Evolutionary conservation across 495 filamentous ascomycete genomes (phyloP), one percentile per base, ranked within the genome.

Genomic region (Neurospora sp.): DNA sequence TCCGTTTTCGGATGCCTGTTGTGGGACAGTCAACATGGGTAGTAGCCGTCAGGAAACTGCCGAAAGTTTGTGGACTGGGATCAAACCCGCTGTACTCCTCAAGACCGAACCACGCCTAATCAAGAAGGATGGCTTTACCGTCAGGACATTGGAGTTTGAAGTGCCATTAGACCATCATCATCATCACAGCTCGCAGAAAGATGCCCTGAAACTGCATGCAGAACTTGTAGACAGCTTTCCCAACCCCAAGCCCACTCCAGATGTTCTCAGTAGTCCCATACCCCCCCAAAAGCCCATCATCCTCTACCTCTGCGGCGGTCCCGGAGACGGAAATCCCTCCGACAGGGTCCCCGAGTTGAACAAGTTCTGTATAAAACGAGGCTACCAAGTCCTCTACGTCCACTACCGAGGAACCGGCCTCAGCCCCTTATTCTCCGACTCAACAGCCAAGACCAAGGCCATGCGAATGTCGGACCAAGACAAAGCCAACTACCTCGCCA

Each of bases 321-420:
- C 92, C 0, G 92, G 92, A 0, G 88, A 90, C 77, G 88, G 84
- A 74, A 94, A 92, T 76, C 79, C 81, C n/a, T 78, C 87, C 61
- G 89, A 89, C 22, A 89, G 91, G 75, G 83, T 86, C 48, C 85
- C 86, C 72, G 81, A 83, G 11, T 88, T 90, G 76, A 88, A 90
- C 68, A 81, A 87, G 14, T 80, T 82, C 20, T 81, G 91, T 16
- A 86, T 97, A 4, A 89, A 91, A 41, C 90, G 90, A 73, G 93
- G 94, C 16, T 96, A 94, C 76, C 83, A 94, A 82, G 81, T 97
- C 35, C 85, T 98, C 7, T 91, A 91, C 73, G 82, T 97, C 5
- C 93, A 97, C 78, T 93, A 96, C 76, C 87, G 94, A 4, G 94
- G 94, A 3, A 96, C 93, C 5, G 95, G 94, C 7, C 79, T 93